These are phyloP conservation scores for Solanum aculeatissimum DNA, from an alignment of 305 asterid genomes.

Conservation along the genomic window DNA sequence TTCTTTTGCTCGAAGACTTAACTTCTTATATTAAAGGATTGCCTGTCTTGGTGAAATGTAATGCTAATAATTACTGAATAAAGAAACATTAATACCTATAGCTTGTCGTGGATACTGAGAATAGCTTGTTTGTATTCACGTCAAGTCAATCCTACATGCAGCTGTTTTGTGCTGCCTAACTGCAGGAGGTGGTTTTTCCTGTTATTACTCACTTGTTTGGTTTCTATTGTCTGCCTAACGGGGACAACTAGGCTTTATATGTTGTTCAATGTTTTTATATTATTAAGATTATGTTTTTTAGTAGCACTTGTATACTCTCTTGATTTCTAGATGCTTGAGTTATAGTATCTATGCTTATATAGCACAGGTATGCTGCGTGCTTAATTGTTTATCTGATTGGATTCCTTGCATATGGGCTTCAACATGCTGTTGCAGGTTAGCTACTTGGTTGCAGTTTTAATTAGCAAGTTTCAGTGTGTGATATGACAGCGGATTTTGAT, in stretches of 20 bases:
- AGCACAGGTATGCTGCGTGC: not conserved
- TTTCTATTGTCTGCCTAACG: not conserved
- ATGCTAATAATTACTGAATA: not conserved
- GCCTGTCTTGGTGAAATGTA: not conserved
- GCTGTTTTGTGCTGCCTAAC: not conserved
- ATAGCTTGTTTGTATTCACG: not conserved
- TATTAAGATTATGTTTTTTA: not conserved
- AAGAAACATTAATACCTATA: not conserved
- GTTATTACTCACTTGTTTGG: not conserved
- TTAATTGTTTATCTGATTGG: not conserved
- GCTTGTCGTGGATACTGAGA: not conserved
- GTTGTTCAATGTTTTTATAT: not conserved
- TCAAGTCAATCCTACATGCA: not conserved
- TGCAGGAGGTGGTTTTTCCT: not conserved
- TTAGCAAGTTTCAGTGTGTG: not conserved
- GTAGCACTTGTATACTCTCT: not conserved
- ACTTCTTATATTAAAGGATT: not conserved
- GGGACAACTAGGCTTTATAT: not conserved
- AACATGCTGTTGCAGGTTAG: not conserved
- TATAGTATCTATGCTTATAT: not conserved
- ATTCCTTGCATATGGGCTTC: not conserved
- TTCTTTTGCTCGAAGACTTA: not conserved
- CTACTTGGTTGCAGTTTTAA: not conserved
- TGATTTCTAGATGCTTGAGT: not conserved
- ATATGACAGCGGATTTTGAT: conserved; percentile 12